These are phyloP conservation scores for Cercophora sp. DNA, from an alignment of 495 filamentous ascomycete species.

Conservation along the genomic window DNA sequence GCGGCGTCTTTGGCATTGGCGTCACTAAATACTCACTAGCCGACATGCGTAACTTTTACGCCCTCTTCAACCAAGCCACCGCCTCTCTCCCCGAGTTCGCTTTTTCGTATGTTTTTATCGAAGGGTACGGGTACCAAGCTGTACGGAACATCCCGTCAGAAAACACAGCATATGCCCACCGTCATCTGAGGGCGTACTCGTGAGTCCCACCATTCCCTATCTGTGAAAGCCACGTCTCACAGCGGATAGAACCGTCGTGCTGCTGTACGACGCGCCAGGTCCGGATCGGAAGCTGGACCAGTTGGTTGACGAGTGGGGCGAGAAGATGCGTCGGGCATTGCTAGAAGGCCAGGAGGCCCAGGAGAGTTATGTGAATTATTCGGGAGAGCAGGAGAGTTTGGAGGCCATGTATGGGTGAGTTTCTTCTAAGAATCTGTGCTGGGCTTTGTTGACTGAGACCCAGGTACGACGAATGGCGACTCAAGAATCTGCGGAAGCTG, in stretches of 20 bases:
- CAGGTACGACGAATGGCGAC: background rate
- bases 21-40: no score
- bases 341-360: background rate
- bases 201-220: background rate
- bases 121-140: slow-evolving; percentile 46
- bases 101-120: slow-evolving; percentile 49
- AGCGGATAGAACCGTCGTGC: background rate
- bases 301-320: background rate
- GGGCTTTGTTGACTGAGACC: background rate
- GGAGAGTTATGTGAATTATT: slow-evolving; percentile 46
- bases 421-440: background rate
- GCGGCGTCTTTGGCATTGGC: no score
- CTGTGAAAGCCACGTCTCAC: background rate
- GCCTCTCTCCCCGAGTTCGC: no score
- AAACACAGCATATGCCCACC: no score
- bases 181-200: background rate
- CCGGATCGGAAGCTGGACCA: background rate
- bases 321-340: background rate
- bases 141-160: slow-evolving; percentile 22
- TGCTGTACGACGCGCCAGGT: background rate
- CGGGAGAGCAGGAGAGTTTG: slow-evolving; percentile 35
- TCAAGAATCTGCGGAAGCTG: background rate
- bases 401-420: slow-evolving; percentile 44
- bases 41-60: no score
- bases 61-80: no score